phyloP scores from a whole-genome alignment of 2,329 filamentous ascomycete genomes.

The Fusarium transvaalense region DNA sequence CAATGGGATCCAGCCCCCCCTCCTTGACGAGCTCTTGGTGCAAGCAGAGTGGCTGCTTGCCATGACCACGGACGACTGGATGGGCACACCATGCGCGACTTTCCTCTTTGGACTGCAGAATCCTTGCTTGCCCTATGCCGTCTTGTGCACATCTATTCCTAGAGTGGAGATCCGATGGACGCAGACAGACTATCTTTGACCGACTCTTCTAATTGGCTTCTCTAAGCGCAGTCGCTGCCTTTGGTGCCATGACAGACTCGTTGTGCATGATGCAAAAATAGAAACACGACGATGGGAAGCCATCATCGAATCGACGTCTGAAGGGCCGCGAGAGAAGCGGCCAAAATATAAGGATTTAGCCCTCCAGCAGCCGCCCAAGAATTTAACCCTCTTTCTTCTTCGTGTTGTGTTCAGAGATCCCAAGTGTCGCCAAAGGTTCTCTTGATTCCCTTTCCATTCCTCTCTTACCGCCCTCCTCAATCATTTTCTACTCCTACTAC shows the following conservation, averaged over 20 bases:
- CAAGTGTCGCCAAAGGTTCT: constrained; percentile 64
- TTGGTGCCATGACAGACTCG: constrained; percentile 48
- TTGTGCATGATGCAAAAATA: constrained; percentile 55
- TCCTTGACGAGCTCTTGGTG: constrained; percentile 36
- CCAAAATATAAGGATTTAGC: constrained; percentile 71
- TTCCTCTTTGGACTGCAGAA: constrained; percentile 45
- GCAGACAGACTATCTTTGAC: constrained; percentile 44
- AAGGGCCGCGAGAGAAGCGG: constrained; percentile 58
- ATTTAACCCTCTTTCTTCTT: constrained; percentile 59
- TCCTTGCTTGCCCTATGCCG: constrained; percentile 43
- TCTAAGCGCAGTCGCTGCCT: constrained; percentile 60
- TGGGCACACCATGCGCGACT: constrained; percentile 51
- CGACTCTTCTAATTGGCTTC: constrained; percentile 58
- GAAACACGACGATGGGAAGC: constrained; percentile 50
- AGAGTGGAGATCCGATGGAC: constrained; percentile 45
- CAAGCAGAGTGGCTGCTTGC: constrained; percentile 46
- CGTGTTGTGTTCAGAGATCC: constrained; percentile 57
- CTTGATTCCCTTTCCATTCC: constrained; percentile 53
- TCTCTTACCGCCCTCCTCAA: constrained; percentile 53
- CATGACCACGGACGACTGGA: constrained; percentile 41
- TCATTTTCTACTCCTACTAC: constrained; percentile 49
- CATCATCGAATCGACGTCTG: constrained; percentile 47
- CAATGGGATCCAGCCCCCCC: constrained; percentile 37
- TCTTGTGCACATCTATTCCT: constrained; percentile 50
- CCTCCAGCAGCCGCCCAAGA: constrained; percentile 57